Conservation (phyloP, 306 rosid species). For the Inga laurina region DNA sequence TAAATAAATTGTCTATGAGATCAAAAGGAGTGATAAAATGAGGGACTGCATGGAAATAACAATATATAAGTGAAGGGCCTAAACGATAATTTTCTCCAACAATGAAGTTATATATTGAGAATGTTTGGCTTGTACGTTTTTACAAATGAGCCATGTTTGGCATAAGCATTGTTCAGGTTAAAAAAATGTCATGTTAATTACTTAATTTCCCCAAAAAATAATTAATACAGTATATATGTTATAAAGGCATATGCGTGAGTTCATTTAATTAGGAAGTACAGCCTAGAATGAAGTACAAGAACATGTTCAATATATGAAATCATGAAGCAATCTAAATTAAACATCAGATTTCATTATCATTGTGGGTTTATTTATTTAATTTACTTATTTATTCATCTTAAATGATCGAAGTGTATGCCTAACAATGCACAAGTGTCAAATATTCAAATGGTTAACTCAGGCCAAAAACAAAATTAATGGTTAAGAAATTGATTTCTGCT, state of each 20-base stretch:
- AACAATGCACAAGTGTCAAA: not conserved
- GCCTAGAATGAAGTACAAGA: not conserved
- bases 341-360: not conserved
- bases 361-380: not conserved
- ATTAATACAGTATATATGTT: too few relatives aligned
- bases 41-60: not conserved
- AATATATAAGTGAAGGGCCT: not conserved
- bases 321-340: not conserved
- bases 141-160: not conserved
- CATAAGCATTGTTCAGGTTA: not conserved
- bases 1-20: not conserved
- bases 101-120: not conserved
- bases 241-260: not conserved
- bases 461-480: not conserved
- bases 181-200: not conserved
- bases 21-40: not conserved
- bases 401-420: not conserved
- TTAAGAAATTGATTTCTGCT: too few relatives aligned
- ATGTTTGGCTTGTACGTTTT: not conserved
- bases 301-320: not conserved
- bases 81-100: not conserved
- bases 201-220: not conserved
- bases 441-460: not conserved
- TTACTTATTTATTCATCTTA: not conserved
- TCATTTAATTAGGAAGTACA: not conserved